These are phyloP conservation scores for Piromyces finnis DNA, from an alignment of 192 early-diverging fungal genomes.

Conservation along the genomic window DNA sequence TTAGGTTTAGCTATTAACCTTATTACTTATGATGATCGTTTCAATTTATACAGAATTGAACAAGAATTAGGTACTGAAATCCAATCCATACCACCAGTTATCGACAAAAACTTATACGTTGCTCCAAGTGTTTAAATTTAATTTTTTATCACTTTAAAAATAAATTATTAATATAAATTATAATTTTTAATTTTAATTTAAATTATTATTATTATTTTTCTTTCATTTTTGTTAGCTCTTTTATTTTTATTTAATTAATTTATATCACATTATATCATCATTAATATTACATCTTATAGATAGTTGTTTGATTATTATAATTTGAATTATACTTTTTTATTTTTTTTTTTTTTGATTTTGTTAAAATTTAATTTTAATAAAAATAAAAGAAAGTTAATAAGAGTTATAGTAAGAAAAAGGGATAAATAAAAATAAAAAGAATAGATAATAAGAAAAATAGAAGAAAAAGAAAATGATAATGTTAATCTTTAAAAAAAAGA, in stretches of 20 bases:
- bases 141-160: background rate
- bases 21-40: slow-evolving; percentile 94
- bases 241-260: background rate
- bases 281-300: background rate
- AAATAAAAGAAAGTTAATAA: no score
- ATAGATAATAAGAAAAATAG: no score
- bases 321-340: background rate
- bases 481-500: no score
- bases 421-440: no score
- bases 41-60: slow-evolving; percentile 95
- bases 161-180: background rate
- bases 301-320: background rate
- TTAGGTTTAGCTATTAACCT: slow-evolving; percentile 94
- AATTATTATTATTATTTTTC: background rate
- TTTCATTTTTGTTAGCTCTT: background rate
- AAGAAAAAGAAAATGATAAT: no score
- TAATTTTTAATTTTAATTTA: background rate
- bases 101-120: slow-evolving; percentile 46
- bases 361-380: background rate
- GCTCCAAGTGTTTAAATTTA: background rate
- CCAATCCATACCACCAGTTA: slow-evolving; percentile 89
- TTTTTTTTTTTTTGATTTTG: no score
- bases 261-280: background rate
- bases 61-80: slow-evolving; percentile 97
- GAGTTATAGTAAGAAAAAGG: no score